These are phyloP conservation scores for Gentiana dahurica DNA, from an alignment of 257 asterid species.

Conservation along the genomic window DNA sequence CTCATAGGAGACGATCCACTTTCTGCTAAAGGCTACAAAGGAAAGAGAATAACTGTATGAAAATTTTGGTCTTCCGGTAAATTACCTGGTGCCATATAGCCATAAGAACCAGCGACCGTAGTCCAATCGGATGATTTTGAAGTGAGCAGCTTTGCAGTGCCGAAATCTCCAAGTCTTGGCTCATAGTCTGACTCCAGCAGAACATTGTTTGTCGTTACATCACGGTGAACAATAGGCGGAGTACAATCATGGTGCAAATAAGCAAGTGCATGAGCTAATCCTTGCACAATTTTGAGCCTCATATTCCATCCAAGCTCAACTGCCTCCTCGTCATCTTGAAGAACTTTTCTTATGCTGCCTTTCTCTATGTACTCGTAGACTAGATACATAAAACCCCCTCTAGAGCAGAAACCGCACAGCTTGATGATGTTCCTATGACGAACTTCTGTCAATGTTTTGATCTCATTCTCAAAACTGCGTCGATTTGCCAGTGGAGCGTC, in stretches of 20 bases:
- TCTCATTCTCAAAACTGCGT: constrained; percentile 74
- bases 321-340: constrained; percentile 41
- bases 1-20: no score
- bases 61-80: background rate
- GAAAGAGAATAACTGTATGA: background rate
- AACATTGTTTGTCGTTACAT: constrained; percentile 60
- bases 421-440: constrained; percentile 86
- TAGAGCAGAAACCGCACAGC: constrained; percentile 77
- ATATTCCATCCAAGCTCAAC: constrained; percentile 45
- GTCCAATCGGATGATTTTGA: constrained; percentile 74
- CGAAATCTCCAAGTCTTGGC: constrained; percentile 82
- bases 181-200: constrained; percentile 61
- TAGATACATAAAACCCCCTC: constrained; percentile 61
- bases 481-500: constrained; percentile 35
- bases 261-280: constrained; percentile 91
- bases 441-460: constrained; percentile 65
- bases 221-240: constrained; percentile 81
- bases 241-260: constrained; percentile 91
- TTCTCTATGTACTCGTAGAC: constrained; percentile 78
- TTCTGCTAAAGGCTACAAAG: no score
- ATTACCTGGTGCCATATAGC: constrained; percentile 99
- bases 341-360: constrained; percentile 59
- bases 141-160: constrained; percentile 63
- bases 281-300: constrained; percentile 62
- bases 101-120: constrained; percentile 77